Conservation (phyloP, 805 yeast genomes). For the Pichia rugopelliculosa region DNA sequence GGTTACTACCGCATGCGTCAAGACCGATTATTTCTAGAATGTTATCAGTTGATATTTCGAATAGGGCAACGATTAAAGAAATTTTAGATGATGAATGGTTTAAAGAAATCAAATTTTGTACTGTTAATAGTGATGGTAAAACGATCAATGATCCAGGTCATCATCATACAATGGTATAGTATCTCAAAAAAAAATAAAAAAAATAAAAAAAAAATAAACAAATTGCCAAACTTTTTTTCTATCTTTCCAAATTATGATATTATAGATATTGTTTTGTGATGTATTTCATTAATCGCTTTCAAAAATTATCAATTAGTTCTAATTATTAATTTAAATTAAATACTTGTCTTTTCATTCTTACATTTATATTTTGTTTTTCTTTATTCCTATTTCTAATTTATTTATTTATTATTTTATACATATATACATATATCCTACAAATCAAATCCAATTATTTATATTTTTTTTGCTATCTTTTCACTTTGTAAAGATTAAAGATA, state of each 20-base stretch:
- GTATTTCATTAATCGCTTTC: neutral
- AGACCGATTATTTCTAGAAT: constrained; percentile 67
- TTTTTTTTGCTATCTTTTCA: neutral
- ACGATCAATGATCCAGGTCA: constrained; percentile 41
- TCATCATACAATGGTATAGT: constrained; percentile 36
- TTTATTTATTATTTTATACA: neutral
- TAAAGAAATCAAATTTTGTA: constrained; percentile 52
- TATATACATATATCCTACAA: neutral
- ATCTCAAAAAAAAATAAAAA: neutral
- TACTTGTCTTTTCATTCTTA: neutral
- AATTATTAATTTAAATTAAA: too few relatives aligned
- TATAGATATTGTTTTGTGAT: too few relatives aligned
- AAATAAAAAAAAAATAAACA: neutral
- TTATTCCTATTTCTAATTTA: neutral
- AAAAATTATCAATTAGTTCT: neutral
- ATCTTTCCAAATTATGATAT: too few relatives aligned
- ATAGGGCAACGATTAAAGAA: constrained; percentile 62
- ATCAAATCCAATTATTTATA: neutral
- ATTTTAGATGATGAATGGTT: constrained; percentile 70
- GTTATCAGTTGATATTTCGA: constrained; percentile 51
- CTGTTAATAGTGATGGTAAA: constrained; percentile 36
- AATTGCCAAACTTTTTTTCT: too few relatives aligned
- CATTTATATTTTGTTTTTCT: neutral
- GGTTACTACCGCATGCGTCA: constrained; percentile 76
- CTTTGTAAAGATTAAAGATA: too few relatives aligned